Percentiles rank a stretch among this genome's conserved stretches.
Evolutionary conservation across 2,329 filamentous ascomycete genomes (phyloP).

Genomic region (Penicillium aurantiogriseum): DNA sequence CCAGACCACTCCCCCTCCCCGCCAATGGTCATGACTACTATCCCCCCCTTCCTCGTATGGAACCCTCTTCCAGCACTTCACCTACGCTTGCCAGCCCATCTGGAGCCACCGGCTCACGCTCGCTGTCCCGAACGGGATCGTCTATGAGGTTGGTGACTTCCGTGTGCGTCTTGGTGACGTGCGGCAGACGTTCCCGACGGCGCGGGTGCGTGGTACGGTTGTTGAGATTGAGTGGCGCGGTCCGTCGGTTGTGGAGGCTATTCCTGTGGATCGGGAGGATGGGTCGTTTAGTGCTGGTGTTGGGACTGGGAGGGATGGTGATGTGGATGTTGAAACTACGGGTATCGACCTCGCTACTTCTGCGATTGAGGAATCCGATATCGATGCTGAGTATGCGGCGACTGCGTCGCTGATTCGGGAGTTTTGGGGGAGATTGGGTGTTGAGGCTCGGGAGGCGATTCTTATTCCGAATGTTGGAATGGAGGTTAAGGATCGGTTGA

Average conservation of each 20-base stretch:
- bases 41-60: constrained; percentile 37
- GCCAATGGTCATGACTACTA: constrained; percentile 41
- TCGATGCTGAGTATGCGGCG: constrained; percentile 39
- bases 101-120: constrained; percentile 45
- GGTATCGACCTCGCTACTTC: constrained; percentile 28
- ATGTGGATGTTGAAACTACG: constrained; percentile 22
- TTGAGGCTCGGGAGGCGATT: constrained; percentile 42
- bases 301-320: neutral
- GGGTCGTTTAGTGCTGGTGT: neutral
- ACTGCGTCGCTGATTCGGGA: constrained; percentile 40
- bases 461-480: constrained; percentile 42
- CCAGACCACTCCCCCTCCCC: constrained; percentile 3
- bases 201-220: constrained; percentile 41
- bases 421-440: constrained; percentile 41
- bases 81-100: constrained; percentile 43
- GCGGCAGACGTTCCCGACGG: constrained; percentile 40
- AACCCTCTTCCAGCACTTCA: constrained; percentile 42
- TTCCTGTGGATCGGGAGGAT: constrained; percentile 13
- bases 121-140: constrained; percentile 35
- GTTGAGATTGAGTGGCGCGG: constrained; percentile 47
- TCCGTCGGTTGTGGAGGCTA: constrained; percentile 33
- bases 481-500: constrained; percentile 36
- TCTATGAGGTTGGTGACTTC: constrained; percentile 46
- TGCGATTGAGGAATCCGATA: constrained; percentile 37
- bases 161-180: constrained; percentile 45